These are phyloP conservation scores for Elasticomyces elasticus DNA, from an alignment of 495 filamentous ascomycete genomes.

Conservation along the genomic window DNA sequence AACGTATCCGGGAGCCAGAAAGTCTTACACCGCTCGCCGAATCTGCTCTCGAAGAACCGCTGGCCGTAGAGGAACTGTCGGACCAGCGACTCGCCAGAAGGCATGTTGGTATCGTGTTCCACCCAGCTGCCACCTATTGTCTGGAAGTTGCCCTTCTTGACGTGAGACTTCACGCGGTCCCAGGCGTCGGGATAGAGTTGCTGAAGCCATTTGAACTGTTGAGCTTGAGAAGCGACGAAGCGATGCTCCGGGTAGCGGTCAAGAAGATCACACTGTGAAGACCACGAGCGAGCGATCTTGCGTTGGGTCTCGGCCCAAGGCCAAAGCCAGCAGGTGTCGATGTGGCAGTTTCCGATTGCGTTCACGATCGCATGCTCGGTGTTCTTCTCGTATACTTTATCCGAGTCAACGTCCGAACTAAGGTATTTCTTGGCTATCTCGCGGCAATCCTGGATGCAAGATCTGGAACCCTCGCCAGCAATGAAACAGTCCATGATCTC, in stretches of 20 bases:
- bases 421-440: constrained; percentile 75
- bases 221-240: constrained; percentile 84
- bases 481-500: constrained; percentile 84
- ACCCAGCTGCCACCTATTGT: constrained; percentile 97
- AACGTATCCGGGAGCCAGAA: constrained; percentile 99
- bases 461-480: constrained; percentile 58
- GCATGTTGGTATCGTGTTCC: constrained; percentile 96
- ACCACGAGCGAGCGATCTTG: constrained; percentile 93
- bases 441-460: constrained; percentile 66
- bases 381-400: constrained; percentile 70
- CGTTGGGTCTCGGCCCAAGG: constrained; percentile 98
- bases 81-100: constrained; percentile 85
- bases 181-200: constrained; percentile 77
- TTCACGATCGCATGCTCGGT: constrained; percentile 61
- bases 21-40: constrained; percentile 76
- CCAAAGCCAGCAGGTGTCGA: constrained; percentile 97
- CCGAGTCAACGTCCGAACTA: constrained; percentile 68
- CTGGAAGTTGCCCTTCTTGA: constrained; percentile 83
- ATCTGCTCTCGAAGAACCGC: constrained; percentile 85
- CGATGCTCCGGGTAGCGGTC: constrained; percentile 90
- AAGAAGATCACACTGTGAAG: constrained; percentile 86
- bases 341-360: constrained; percentile 92
- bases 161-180: constrained; percentile 80
- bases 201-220: constrained; percentile 97
- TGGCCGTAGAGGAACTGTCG: constrained; percentile 95